Evolutionary conservation across 495 filamentous ascomycete species (phyloP), one percentile per base, ranked within the genome.

Genomic region (Bacidia rubella): DNA sequence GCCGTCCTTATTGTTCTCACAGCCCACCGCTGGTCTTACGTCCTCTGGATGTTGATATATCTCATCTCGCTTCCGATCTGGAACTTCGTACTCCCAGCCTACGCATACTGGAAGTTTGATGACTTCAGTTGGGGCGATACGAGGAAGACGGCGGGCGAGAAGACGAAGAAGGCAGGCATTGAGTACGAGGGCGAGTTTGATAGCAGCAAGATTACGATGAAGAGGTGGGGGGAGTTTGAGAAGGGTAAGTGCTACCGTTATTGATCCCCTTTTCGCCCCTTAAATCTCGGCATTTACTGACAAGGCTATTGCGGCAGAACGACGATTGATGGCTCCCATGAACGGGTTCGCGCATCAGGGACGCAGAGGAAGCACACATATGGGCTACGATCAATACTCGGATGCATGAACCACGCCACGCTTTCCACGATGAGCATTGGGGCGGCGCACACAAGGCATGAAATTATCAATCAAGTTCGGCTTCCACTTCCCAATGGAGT

Each of bases 91-190:
- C 82, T 99, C 2, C 93, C 93, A 0, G 77, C 77, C 15, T 99
- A 99, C 61, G 86, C 93, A 4, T 99, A 87, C 72, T 99, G 93
- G 93, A 96, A 99, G 65, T 99, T 99, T 65, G 93, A 99, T 62
- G 93, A 99, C 68, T 99, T 99, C 73, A 92, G 86, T 62, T 99
- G 93, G 92, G 93, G 93, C 56, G 93, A 99, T 59, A 99, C 93
- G 24, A 80, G 93, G 24, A 93, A 97, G 78, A 95, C 90, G 11
- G 88, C 82, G 1, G 90, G 88, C 2, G 93, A 93, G 61, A 87
- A 87, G 71, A 80, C 76, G 10, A 86, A 87, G 71, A 82, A 83
- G 68, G 79, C 62, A 3, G 79, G 79, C 1, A 83, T 85, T 25
- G 87, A 87, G 57, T 83, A 83, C 52, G 90, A 97, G 69, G 93